A percentile compares a stretch with the other conserved stretches of the same genome.
Evolutionary conservation across 2,329 filamentous ascomycete genomes (phyloP).

Genomic region (Biscogniauxia sp.): DNA sequence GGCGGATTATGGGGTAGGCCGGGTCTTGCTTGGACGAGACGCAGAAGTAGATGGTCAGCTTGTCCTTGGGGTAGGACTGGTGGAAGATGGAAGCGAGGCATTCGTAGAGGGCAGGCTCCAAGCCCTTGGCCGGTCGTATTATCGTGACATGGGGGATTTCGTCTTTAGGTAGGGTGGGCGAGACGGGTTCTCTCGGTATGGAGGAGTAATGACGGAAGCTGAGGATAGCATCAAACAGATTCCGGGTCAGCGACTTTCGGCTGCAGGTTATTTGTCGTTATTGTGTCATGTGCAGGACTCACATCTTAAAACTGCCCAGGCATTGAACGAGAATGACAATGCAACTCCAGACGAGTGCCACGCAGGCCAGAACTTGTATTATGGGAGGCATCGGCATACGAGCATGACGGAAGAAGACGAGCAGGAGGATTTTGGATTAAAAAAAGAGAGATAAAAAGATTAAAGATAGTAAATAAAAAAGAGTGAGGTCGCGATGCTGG

Average conservation of each 20-base stretch:
- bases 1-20: constrained; percentile 70
- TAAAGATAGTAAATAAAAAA: too few relatives aligned
- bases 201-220: constrained; percentile 55
- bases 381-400: constrained; percentile 28
- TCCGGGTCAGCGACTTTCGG: constrained; percentile 1
- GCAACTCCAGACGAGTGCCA: constrained; percentile 52
- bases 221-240: neutral
- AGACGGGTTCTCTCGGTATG: constrained; percentile 47
- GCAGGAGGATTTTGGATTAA: neutral
- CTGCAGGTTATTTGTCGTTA: neutral
- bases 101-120: constrained; percentile 87
- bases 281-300: constrained; percentile 21
- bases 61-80: constrained; percentile 75
- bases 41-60: constrained; percentile 79
- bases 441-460: neutral
- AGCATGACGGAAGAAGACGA: neutral
- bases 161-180: constrained; percentile 47
- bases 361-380: constrained; percentile 38
- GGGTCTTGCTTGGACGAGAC: constrained; percentile 73
- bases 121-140: constrained; percentile 88
- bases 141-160: constrained; percentile 80
- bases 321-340: constrained; percentile 52
- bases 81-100: constrained; percentile 84
- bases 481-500: too few relatives aligned
- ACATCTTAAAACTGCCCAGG: constrained; percentile 59